Evolutionary conservation across 2,329 filamentous ascomycete species (phyloP).

Genomic region (Balansia obtecta): DNA sequence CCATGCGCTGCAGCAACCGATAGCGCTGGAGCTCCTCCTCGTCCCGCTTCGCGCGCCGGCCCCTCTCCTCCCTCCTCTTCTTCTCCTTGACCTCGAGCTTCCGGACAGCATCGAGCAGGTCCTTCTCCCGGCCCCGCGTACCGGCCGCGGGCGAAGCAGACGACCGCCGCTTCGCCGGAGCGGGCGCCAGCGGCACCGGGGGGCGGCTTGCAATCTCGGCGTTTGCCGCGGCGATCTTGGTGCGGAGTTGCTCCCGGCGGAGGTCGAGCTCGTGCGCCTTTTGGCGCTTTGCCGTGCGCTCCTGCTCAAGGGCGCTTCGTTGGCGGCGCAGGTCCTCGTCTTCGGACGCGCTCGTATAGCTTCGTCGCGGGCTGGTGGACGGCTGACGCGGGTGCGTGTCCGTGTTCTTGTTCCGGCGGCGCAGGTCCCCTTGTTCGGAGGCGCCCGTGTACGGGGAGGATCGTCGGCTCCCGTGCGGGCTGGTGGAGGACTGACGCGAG

Average conservation of each 20-base stretch:
- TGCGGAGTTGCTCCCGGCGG: slow-evolving; percentile 11
- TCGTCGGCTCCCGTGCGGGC: slow-evolving; percentile 1
- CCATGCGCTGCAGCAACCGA: slow-evolving; percentile 28
- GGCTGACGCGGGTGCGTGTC: slow-evolving; percentile 22
- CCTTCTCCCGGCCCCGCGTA: slow-evolving; percentile 14
- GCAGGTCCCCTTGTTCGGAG: slow-evolving; percentile 13
- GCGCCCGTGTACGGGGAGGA: slow-evolving; percentile 21
- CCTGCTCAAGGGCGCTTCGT: slow-evolving; percentile 13
- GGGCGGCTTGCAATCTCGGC: slow-evolving; percentile 27
- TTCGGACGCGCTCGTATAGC: slow-evolving; percentile 15
- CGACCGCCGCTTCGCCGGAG: slow-evolving; percentile 11
- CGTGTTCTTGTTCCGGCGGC: slow-evolving; percentile 12
- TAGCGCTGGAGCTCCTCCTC: slow-evolving; percentile 27
- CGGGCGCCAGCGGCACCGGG: slow-evolving; percentile 16
- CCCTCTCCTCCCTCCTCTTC: slow-evolving; percentile 16
- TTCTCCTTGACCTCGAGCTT: slow-evolving; percentile 20
- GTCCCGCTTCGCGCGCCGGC: slow-evolving; percentile 10
- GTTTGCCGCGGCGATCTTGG: slow-evolving; percentile 28
- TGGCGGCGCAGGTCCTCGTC: slow-evolving; percentile 17
- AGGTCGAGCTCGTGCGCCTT: slow-evolving; percentile 7
- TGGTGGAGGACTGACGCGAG: slow-evolving; percentile 22
- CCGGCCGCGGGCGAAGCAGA: slow-evolving; percentile 14
- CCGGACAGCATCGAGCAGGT: slow-evolving; percentile 22
- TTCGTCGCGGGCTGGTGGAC: slow-evolving; percentile 4
- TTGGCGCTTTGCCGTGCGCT: slow-evolving; percentile 12